These are phyloP conservation scores for Aspergillus novoparasiticus DNA, from an alignment of 2,329 filamentous ascomycete genomes.

Conservation along the genomic window DNA sequence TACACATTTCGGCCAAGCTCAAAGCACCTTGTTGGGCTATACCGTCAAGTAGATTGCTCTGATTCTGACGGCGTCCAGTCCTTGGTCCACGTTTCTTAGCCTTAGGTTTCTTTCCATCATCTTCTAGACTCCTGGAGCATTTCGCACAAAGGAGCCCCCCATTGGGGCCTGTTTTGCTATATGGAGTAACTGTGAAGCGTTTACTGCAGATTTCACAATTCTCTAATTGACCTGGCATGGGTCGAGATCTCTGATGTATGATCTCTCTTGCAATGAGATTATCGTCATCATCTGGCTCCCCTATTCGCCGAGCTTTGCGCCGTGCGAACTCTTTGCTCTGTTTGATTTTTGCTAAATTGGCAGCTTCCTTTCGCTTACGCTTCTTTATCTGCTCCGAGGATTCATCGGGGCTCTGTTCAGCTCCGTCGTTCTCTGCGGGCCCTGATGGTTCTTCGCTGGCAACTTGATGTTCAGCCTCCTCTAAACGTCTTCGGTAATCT, in stretches of 20 bases:
- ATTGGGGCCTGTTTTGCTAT: conserved; percentile 78
- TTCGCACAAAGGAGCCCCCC: conserved; percentile 83
- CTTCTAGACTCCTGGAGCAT: conserved; percentile 74
- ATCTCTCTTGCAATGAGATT: conserved; percentile 53
- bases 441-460: conserved; percentile 30
- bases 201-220: conserved; percentile 86
- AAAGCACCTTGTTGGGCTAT: conserved; percentile 47
- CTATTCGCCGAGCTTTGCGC: conserved; percentile 45
- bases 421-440: conserved; percentile 33
- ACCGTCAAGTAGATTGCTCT: conserved; percentile 85
- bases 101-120: conserved; percentile 62
- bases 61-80: conserved; percentile 70
- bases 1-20: conserved; percentile 58
- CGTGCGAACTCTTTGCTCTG: conserved; percentile 54
- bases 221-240: conserved; percentile 80
- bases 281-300: conserved; percentile 49
- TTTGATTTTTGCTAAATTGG: conserved; percentile 48
- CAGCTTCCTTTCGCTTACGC: conserved; percentile 58
- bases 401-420: conserved; percentile 41
- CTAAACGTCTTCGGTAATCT: conserved; percentile 58
- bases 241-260: conserved; percentile 58
- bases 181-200: conserved; percentile 89
- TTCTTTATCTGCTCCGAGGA: conserved; percentile 53
- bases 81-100: conserved; percentile 58
- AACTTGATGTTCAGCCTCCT: conserved; percentile 49